Evolutionary conservation across 768 basidiomycete genomes (phyloP).

Genomic region (Gymnopilus junonius): DNA sequence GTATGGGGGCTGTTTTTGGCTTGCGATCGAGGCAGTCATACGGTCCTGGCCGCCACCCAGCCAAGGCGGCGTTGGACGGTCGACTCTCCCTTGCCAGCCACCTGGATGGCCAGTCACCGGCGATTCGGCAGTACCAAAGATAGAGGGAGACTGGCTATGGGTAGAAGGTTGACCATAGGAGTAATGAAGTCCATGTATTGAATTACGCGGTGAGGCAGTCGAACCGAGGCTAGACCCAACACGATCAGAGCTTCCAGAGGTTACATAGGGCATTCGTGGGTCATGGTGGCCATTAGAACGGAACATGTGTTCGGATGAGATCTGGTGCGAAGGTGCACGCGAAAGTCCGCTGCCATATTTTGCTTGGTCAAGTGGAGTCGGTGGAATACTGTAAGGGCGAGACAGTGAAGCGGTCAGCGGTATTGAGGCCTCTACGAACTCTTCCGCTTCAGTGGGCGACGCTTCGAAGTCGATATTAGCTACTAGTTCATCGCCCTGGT

Average conservation of each 20-base stretch:
- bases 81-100: conserved; percentile 25
- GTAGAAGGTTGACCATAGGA: conserved; percentile 20
- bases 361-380: conserved; percentile 27
- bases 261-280: conserved; percentile 26
- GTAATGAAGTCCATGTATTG: conserved; percentile 21
- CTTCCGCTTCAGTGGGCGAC: conserved; percentile 41
- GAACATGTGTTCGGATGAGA: conserved; percentile 26
- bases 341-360: conserved; percentile 28
- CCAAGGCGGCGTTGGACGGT: conserved; percentile 17
- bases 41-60: conserved; percentile 17
- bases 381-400: conserved; percentile 31
- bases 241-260: conserved; percentile 20
- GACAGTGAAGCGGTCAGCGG: conserved; percentile 24
- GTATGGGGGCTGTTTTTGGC: conserved; percentile 19
- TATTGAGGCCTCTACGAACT: conserved; percentile 28
- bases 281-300: conserved; percentile 30
- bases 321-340: conserved; percentile 29
- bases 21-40: conserved; percentile 5
- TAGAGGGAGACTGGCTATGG: conserved; percentile 19
- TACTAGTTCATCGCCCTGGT: conserved; percentile 34
- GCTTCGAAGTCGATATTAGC: conserved; percentile 39
- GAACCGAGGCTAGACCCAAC: conserved; percentile 17
- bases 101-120: conserved; percentile 14
- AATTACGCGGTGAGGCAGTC: conserved; percentile 24
- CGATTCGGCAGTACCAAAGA: conserved; percentile 18